Evolutionary conservation across 768 basidiomycete genomes (phyloP), one percentile per base, ranked within the genome.

Genomic region (Mycena pura): DNA sequence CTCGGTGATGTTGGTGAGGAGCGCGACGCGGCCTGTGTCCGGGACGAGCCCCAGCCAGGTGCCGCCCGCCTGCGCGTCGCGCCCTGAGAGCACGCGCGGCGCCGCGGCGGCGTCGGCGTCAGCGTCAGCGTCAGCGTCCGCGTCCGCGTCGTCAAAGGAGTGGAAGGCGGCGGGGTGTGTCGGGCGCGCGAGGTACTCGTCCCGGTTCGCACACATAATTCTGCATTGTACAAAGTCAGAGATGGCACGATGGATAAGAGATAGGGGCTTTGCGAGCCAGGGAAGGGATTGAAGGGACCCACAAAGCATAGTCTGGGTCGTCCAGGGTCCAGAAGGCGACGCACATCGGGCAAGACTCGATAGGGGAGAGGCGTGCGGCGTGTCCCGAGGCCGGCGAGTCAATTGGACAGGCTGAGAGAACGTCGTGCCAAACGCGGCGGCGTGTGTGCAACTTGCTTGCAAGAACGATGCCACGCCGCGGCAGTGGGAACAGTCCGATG

Each of bases 1-100:
- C 74, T 94, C 92, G 40, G 89, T 91, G 72, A 94, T 93, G 77
- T 95, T 94, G 19, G 93, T 95, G 24, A 93, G 70, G 50, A 94
- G 71, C 13, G 90, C 91, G 54, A 92, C 75, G 65, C 82, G 83
- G 22, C 93, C 93, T 4, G 51, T 29, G 60, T 81, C 63, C 60
- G 83, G 82, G 70, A 73, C 86, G 57, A 93, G 74, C 13, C 93
- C 93, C 68, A 92, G 82, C 93, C 93, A 95, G 32, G 92, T 90
- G 41, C 93, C 93, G 38, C 91, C 91, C 3, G 87, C 92, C 46
- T 77, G 77, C 21, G 79, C 69, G 74, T 95, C 93, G 65, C 87
- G 83, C 46, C 93, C 93, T 2, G 91, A 93, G 54, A 95, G 80
- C 60, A 94, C 73, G 47, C 69, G 69, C 22, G n/a, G n/a, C n/a